Evolutionary conservation across 2,329 filamentous ascomycete species (phyloP).

Genomic region (Aspergillaceae sp.): DNA sequence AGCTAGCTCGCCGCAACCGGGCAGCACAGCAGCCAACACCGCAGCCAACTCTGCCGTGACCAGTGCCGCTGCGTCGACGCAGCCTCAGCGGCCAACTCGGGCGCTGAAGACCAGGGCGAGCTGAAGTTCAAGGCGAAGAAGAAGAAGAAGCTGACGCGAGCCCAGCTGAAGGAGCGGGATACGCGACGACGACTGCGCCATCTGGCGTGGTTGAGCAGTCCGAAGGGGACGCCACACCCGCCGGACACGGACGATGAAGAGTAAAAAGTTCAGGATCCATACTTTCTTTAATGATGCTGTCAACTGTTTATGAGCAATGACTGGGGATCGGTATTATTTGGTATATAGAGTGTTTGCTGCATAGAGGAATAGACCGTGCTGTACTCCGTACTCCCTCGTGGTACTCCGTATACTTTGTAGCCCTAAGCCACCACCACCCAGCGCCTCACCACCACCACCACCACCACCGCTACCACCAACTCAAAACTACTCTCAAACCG

Average conservation of each 20-base stretch:
- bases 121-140: conserved; percentile 85
- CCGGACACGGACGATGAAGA: conserved; percentile 69
- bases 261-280: conserved; percentile 1
- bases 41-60: conserved; percentile 52
- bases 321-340: neutral
- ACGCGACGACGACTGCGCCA: conserved; percentile 78
- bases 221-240: conserved; percentile 73
- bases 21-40: conserved; percentile 50
- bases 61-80: conserved; percentile 53
- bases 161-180: conserved; percentile 89
- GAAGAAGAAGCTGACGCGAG: conserved; percentile 99
- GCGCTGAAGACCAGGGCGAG: conserved; percentile 67
- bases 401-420: neutral
- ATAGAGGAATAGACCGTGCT: too few species aligned
- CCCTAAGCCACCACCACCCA: neutral
- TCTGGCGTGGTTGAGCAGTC: conserved; percentile 66
- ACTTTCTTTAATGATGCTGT: too few species aligned
- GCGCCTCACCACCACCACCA: neutral
- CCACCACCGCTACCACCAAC: neutral
- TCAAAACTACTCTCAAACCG: neutral
- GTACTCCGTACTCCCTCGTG: neutral
- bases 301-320: conserved; percentile 2
- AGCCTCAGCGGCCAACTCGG: conserved; percentile 63
- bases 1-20: conserved; percentile 48
- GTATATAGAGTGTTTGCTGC: neutral